Percentiles rank a stretch among this genome's conserved stretches.
Conservation (phyloP, 345 rosid genomes). For the Salix viminalis region DNA sequence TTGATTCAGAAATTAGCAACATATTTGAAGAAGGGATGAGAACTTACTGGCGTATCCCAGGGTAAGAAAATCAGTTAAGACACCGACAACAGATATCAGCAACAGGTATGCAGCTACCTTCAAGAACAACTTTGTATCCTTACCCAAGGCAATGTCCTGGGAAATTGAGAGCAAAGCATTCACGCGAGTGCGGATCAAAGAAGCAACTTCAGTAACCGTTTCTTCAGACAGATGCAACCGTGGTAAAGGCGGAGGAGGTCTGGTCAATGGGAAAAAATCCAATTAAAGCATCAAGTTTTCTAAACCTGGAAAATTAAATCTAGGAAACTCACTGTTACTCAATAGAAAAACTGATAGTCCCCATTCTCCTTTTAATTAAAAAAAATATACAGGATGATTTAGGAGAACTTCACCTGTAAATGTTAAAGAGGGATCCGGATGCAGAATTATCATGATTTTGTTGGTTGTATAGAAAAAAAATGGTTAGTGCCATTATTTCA, state of each 20-base stretch:
- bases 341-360: not conserved
- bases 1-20: not conserved
- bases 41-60: constrained; percentile 67
- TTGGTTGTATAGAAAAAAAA: not conserved
- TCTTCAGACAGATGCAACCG: constrained; percentile 67
- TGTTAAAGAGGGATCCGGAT: not conserved
- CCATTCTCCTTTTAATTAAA: not conserved
- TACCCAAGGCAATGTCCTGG: constrained; percentile 71
- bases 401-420: not conserved
- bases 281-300: constrained; percentile 12
- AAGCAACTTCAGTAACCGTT: constrained; percentile 48
- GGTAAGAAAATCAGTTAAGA: constrained; percentile 69
- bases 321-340: not conserved
- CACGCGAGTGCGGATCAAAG: constrained; percentile 35
- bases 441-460: not conserved
- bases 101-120: constrained; percentile 54
- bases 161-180: constrained; percentile 62
- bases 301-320: not conserved
- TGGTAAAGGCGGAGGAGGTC: constrained; percentile 92
- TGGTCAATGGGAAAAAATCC: constrained; percentile 23
- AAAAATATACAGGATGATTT: not conserved
- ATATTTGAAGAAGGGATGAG: not conserved
- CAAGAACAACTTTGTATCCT: constrained; percentile 57
- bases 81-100: constrained; percentile 56
- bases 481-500: not conserved